These are phyloP conservation scores for Tolypocladium nubicola DNA, from an alignment of 2,329 filamentous ascomycete genomes.

Conservation along the genomic window DNA sequence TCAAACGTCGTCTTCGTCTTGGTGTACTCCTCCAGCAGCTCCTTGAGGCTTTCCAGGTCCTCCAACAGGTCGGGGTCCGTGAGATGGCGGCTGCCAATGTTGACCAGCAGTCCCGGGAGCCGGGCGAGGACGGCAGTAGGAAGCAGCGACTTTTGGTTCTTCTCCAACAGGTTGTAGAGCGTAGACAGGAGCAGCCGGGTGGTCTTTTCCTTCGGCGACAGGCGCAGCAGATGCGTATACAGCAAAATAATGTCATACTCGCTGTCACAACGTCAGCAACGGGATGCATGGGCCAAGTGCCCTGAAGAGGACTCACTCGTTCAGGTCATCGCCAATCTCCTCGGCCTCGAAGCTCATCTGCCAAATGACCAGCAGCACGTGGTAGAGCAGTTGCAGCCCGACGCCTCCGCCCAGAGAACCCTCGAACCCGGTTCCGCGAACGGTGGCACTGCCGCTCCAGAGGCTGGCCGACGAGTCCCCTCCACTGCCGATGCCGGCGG, in stretches of 20 bases:
- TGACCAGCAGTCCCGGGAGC: slow-evolving; percentile 58
- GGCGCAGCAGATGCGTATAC: slow-evolving; percentile 81
- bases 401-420: slow-evolving; percentile 67
- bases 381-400: slow-evolving; percentile 85
- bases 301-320: slow-evolving; percentile 56
- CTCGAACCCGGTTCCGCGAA: slow-evolving; percentile 52
- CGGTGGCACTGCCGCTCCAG: slow-evolving; percentile 45
- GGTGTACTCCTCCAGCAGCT: slow-evolving; percentile 56
- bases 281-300: neutral
- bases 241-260: slow-evolving; percentile 88
- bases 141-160: slow-evolving; percentile 61
- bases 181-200: slow-evolving; percentile 85
- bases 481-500: slow-evolving; percentile 61
- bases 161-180: slow-evolving; percentile 70
- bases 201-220: slow-evolving; percentile 97
- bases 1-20: slow-evolving; percentile 71
- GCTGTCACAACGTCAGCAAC: slow-evolving; percentile 31
- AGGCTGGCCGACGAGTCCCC: slow-evolving; percentile 48
- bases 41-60: slow-evolving; percentile 49
- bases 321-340: slow-evolving; percentile 60
- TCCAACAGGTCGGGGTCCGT: slow-evolving; percentile 55
- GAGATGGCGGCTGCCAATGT: slow-evolving; percentile 50
- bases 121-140: slow-evolving; percentile 80
- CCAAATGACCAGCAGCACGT: slow-evolving; percentile 89
- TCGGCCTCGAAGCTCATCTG: slow-evolving; percentile 92